A percentile compares a stretch with the other conserved stretches of the same genome.
Evolutionary conservation across 257 asterid species (phyloP).

Genomic region (Plantago elongata): DNA sequence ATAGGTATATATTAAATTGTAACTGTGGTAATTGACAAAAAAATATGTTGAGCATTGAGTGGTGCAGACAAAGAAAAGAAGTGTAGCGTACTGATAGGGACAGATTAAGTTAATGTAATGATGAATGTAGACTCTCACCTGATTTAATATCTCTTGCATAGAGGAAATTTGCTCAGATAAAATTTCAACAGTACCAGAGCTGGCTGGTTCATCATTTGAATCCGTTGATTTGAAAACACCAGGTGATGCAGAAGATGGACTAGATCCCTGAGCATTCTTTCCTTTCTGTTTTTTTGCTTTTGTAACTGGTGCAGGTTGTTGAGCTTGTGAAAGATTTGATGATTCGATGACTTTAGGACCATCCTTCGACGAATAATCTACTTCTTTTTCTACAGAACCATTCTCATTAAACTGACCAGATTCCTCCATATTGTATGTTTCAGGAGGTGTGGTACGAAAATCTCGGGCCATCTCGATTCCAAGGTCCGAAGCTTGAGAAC

Average conservation of each 20-base stretch:
- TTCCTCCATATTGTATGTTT: slow-evolving; percentile 54
- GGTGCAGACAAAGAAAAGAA: too few species aligned
- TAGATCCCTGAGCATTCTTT: slow-evolving; percentile 59
- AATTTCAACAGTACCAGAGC: slow-evolving; percentile 43
- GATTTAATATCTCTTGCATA: slow-evolving; percentile 79
- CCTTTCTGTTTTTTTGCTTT: slow-evolving; percentile 82
- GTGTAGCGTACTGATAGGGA: too few species aligned
- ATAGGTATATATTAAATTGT: too few species aligned
- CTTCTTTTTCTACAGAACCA: slow-evolving; percentile 46
- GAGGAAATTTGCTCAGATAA: slow-evolving; percentile 48
- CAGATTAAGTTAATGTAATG: too few species aligned
- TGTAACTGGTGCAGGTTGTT: slow-evolving; percentile 37
- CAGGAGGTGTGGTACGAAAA: slow-evolving; percentile 54
- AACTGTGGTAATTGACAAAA: too few species aligned
- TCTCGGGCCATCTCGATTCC: slow-evolving; percentile 86
- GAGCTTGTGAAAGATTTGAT: slow-evolving; percentile 31
- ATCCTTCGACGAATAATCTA: slow-evolving; percentile 41
- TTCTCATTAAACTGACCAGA: slow-evolving; percentile 52
- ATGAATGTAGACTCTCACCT: slow-evolving; percentile 43
- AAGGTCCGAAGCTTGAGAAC: slow-evolving; percentile 83
- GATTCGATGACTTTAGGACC: slow-evolving; percentile 44
- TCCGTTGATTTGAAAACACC: slow-evolving; percentile 51
- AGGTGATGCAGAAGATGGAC: slow-evolving; percentile 43
- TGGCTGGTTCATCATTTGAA: slow-evolving; percentile 53
- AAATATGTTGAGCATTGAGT: too few species aligned